Conservation (phyloP, 768 basidiomycete genomes). For the Suillus discolor region DNA sequence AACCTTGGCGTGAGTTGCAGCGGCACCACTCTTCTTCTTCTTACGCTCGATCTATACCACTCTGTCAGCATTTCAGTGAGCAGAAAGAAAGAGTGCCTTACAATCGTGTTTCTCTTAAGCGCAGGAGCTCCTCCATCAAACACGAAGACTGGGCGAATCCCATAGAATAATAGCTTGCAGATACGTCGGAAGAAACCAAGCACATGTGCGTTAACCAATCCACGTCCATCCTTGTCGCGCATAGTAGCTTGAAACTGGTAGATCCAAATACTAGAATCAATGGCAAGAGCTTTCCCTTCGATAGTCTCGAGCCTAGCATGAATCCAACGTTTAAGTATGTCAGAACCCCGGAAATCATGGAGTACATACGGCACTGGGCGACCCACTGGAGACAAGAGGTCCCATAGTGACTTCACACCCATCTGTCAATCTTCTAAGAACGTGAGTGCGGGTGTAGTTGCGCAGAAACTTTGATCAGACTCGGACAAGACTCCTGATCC, state of each 20-base stretch:
- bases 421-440: slow-evolving; percentile 39
- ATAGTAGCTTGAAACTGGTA: slow-evolving; percentile 99
- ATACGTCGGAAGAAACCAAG: slow-evolving; percentile 90
- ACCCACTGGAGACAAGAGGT: slow-evolving; percentile 87
- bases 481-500: too few relatives aligned
- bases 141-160: slow-evolving; percentile 98
- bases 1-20: slow-evolving; percentile 78
- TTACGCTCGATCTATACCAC: slow-evolving; percentile 73
- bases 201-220: slow-evolving; percentile 90
- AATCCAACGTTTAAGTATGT: slow-evolving; percentile 2
- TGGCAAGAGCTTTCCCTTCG: slow-evolving; percentile 94
- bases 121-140: slow-evolving; percentile 97
- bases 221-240: slow-evolving; percentile 95
- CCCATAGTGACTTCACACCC: slow-evolving; percentile 99
- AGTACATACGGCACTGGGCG: slow-evolving; percentile 83
- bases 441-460: not conserved
- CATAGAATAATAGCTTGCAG: slow-evolving; percentile 93
- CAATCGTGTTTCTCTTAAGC: slow-evolving; percentile 88
- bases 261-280: slow-evolving; percentile 99
- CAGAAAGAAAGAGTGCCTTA: slow-evolving; percentile 36
- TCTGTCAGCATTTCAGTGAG: slow-evolving; percentile 9
- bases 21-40: slow-evolving; percentile 90
- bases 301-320: slow-evolving; percentile 81
- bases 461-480: not conserved
- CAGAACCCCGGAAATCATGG: not conserved